These are phyloP conservation scores for Jimgerdemannia lactiflua DNA, from an alignment of 192 early-diverging fungal genomes.

Conservation along the genomic window DNA sequence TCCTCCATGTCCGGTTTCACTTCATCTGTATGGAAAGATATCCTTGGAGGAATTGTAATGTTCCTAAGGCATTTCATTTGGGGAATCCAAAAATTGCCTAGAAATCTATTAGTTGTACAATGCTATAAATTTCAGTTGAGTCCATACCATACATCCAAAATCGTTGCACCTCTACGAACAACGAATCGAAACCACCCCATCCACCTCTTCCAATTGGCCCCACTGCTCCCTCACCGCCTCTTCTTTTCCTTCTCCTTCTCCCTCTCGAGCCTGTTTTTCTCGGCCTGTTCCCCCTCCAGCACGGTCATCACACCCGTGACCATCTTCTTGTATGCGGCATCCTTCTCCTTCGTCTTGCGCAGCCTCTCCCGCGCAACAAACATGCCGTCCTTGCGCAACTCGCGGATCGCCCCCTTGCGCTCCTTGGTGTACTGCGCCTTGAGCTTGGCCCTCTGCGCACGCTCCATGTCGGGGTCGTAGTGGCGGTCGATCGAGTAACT, in stretches of 20 bases:
- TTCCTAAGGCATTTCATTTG: too few relatives aligned
- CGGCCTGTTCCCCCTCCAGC: slow-evolving; percentile 80
- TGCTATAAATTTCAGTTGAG: too few relatives aligned
- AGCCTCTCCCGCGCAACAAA: slow-evolving; percentile 80
- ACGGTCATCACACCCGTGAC: slow-evolving; percentile 88
- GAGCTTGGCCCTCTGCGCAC: slow-evolving; percentile 73
- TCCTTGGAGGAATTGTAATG: too few relatives aligned
- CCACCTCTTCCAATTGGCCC: too few relatives aligned
- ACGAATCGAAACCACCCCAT: too few relatives aligned
- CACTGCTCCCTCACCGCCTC: not conserved
- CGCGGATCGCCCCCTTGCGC: slow-evolving; percentile 90
- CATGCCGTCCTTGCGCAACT: slow-evolving; percentile 91
- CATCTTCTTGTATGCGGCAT: slow-evolving; percentile 80
- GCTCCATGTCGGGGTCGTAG: slow-evolving; percentile 79
- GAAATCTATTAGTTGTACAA: too few relatives aligned
- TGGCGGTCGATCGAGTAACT: slow-evolving; percentile 82
- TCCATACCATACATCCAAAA: too few relatives aligned
- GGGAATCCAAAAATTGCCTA: too few relatives aligned
- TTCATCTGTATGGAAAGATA: too few relatives aligned
- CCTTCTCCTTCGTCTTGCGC: slow-evolving; percentile 70
- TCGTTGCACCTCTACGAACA: too few relatives aligned
- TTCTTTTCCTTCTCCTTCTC: slow-evolving; percentile 51
- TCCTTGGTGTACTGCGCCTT: slow-evolving; percentile 87
- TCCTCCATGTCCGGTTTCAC: too few relatives aligned
- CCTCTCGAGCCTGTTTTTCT: slow-evolving; percentile 66